Conservation (phyloP, 495 filamentous ascomycete genomes). For the Platismatia glauca region DNA sequence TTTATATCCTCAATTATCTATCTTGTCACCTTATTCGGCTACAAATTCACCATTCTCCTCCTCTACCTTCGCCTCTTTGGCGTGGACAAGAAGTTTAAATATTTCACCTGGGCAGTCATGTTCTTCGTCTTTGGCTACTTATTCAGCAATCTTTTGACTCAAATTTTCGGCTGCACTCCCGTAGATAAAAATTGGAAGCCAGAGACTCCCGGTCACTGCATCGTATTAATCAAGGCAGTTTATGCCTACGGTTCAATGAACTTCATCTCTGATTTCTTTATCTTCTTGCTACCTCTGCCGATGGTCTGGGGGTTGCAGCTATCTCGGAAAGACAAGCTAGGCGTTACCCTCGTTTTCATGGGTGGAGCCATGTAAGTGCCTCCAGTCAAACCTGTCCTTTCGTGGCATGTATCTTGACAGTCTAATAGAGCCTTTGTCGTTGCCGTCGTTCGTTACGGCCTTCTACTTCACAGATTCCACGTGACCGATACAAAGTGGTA, state of each 20-base stretch:
- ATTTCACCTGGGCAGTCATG: slow-evolving; percentile 31
- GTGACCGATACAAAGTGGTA: slow-evolving; percentile 25
- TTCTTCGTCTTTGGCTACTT: slow-evolving; percentile 38
- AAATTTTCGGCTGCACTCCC: slow-evolving; percentile 35
- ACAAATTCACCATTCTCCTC: slow-evolving; percentile 33
- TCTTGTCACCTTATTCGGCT: slow-evolving; percentile 31
- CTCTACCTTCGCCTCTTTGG: slow-evolving; percentile 35
- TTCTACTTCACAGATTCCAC: not conserved
- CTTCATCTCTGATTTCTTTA: slow-evolving; percentile 32
- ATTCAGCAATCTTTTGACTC: slow-evolving; percentile 32
- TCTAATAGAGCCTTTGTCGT: not conserved
- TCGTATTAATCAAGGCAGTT: slow-evolving; percentile 28
- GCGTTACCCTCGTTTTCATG: slow-evolving; percentile 37
- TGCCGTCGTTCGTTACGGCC: not conserved
- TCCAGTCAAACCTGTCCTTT: slow-evolving; percentile 25
- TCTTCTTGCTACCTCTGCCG: slow-evolving; percentile 33
- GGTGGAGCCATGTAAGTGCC: slow-evolving; percentile 28
- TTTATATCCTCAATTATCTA: slow-evolving; percentile 33
- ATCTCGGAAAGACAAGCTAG: slow-evolving; percentile 32
- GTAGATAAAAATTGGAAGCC: slow-evolving; percentile 27
- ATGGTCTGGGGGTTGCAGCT: slow-evolving; percentile 35
- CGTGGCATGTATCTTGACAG: slow-evolving; percentile 19
- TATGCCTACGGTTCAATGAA: slow-evolving; percentile 31
- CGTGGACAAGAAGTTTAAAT: slow-evolving; percentile 31
- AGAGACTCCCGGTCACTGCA: slow-evolving; percentile 29